A percentile compares a stretch with the other conserved stretches of the same genome.
These are phyloP conservation scores for Fraxinus latifolia DNA, from an alignment of 305 asterid genomes.

Conservation along the genomic window DNA sequence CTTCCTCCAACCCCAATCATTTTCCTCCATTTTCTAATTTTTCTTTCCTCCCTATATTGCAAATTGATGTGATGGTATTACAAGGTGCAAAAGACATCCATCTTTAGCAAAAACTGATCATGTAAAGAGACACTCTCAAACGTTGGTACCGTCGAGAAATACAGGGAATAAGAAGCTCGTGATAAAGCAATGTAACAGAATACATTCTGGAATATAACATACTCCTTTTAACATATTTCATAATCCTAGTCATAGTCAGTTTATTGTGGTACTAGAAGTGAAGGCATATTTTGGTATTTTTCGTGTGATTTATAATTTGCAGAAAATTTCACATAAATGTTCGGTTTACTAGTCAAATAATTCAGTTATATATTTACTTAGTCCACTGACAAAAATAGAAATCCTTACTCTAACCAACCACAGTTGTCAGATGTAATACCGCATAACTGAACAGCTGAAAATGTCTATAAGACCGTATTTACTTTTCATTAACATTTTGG, in stretches of 20 bases:
- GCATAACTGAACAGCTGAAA: background rate
- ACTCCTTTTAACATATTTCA: background rate
- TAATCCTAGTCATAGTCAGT: background rate
- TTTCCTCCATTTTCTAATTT: constrained; percentile 91
- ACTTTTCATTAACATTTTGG: background rate
- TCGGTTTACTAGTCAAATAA: background rate
- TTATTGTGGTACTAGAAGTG: background rate
- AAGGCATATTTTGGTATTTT: background rate
- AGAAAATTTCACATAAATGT: background rate
- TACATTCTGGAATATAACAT: background rate
- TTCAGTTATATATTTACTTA: background rate
- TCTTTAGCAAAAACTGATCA: background rate
- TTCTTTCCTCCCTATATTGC: constrained; percentile 71
- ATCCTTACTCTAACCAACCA: background rate
- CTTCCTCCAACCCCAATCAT: constrained; percentile 98
- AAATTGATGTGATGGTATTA: constrained; percentile 13
- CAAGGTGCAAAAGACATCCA: constrained; percentile 8
- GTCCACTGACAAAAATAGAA: background rate
- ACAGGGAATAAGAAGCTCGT: background rate
- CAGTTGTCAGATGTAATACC: background rate
- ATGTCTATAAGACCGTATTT: background rate
- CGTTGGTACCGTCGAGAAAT: background rate
- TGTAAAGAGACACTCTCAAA: background rate
- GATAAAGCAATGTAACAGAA: background rate
- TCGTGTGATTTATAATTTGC: background rate